Evolutionary conservation across 306 rosid species (phyloP).

Genomic region (Styphnolobium japonicum): DNA sequence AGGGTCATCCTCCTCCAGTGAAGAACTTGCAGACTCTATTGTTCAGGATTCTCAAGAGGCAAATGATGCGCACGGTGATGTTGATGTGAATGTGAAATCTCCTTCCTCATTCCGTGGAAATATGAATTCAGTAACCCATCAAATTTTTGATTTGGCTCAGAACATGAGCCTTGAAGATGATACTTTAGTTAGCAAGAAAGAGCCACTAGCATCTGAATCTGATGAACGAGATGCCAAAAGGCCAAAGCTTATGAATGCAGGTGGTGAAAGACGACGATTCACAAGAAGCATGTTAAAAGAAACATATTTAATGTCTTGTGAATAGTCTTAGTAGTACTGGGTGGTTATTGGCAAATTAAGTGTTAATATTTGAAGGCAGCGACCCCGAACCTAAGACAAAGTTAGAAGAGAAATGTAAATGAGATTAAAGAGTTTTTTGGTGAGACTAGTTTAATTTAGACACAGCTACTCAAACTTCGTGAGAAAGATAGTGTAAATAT

Average conservation of each 20-base stretch:
- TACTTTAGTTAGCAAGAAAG: conserved; percentile 19
- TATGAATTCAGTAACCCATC: conserved; percentile 1
- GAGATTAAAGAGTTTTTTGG: not conserved
- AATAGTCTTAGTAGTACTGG: conserved; percentile 21
- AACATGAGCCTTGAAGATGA: conserved; percentile 30
- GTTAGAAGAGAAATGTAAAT: not conserved
- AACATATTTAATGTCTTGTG: conserved; percentile 22
- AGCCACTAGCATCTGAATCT: conserved; percentile 13
- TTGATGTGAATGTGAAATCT: not conserved
- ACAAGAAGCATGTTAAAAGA: conserved; percentile 36
- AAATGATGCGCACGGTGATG: conserved; percentile 28
- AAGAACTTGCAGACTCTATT: conserved; percentile 37
- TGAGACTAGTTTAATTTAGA: not conserved
- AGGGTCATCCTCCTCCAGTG: conserved; percentile 28
- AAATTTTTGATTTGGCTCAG: conserved; percentile 17
- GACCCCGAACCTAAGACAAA: not conserved
- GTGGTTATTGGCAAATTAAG: not conserved
- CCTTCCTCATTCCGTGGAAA: conserved; percentile 16
- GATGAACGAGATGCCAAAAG: conserved; percentile 37
- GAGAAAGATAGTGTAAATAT: not conserved
- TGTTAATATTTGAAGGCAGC: conserved; percentile 11
- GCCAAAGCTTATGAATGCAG: conserved; percentile 25
- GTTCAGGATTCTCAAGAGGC: conserved; percentile 58
- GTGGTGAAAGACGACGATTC: conserved; percentile 17
- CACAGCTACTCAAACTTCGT: not conserved